Evolutionary conservation across 83 land plant species (phyloP), one percentile per base, ranked within the genome.

Genomic region (Diphasiastrum complanatum): DNA sequence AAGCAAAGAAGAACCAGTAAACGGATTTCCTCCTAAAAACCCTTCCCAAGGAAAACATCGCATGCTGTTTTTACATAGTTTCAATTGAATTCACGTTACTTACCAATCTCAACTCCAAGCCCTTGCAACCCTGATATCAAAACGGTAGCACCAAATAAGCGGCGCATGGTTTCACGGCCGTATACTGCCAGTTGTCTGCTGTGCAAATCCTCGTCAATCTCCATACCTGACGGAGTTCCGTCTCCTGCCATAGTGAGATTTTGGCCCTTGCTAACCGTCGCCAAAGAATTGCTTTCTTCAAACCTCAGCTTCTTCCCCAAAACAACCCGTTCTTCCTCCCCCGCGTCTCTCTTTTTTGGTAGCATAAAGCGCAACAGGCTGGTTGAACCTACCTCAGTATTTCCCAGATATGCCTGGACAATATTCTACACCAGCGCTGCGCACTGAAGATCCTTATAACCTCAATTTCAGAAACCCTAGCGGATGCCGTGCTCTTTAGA

Each of bases 201-300:
- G 33, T 54, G 58, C 33, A 54, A 28, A 54, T 54, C 58, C n/a
- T 54, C 58, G n/a, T 54, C 58, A 6, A 54, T 54, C 58, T 54
- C 58, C 6, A 54, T 33, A 11, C 19, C 52, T n/a, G n/a, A n/a
- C 8, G 22, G 12, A 19, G 52, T 14, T 5, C 52, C 52, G 20
- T 20, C 52, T 5, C 52, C 52, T 14, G 52, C 52, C 52, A 54
- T 54, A 18, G 6, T 33, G 33, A 23, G 33, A 14, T 6, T 10
- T 5, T 18, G 36, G 58, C 25, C 33, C 36, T 28, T 6, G 16
- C 5, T 10, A 6, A 23, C 36, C n/a, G n/a, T n/a, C n/a, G n/a
- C n/a, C 11, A 25, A 18, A 18, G 33, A 6, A 10, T 11, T 33
- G n/a, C 58, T 54, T 5, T 18, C 5, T 12, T 54, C 58, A 54